Evolutionary conservation across 805 yeast species (phyloP).

Genomic region (Starmerella floris): DNA sequence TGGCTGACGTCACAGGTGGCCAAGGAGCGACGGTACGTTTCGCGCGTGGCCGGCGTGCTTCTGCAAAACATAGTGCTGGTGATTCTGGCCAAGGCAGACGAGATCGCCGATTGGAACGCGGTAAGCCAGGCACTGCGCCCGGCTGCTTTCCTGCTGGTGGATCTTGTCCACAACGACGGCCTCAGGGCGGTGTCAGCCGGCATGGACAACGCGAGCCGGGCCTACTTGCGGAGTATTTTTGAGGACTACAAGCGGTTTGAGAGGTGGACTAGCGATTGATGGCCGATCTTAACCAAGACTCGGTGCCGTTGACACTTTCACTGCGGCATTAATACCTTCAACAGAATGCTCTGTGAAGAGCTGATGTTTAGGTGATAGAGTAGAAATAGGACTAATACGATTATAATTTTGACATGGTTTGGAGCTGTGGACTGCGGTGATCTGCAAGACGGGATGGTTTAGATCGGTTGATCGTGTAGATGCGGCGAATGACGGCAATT

Average conservation of each 20-base stretch:
- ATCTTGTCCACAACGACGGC: constrained; percentile 55
- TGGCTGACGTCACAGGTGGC: constrained; percentile 43
- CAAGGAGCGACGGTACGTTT: constrained; percentile 35
- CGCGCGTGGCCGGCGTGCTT: constrained; percentile 22
- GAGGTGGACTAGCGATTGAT: constrained; percentile 58
- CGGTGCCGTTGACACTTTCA: too few species aligned
- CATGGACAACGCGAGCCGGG: constrained; percentile 56
- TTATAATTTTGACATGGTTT: too few species aligned
- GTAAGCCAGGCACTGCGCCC: constrained; percentile 31
- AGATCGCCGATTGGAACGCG: neutral
- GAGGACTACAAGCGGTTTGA: constrained; percentile 64
- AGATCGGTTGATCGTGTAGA: too few species aligned
- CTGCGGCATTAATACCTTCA: too few species aligned
- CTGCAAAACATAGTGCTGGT: constrained; percentile 52
- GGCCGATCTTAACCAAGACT: too few species aligned
- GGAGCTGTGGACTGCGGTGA: too few species aligned
- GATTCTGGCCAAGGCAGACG: constrained; percentile 30
- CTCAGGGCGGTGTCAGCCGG: constrained; percentile 47
- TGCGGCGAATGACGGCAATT: too few species aligned
- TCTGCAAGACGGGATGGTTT: too few species aligned
- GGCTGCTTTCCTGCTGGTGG: constrained; percentile 53
- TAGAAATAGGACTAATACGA: too few species aligned
- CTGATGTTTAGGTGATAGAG: too few species aligned
- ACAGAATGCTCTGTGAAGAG: too few species aligned
- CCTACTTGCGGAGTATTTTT: constrained; percentile 52